Conservation (phyloP, 768 basidiomycete genomes). For the Lepiota venenata region DNA sequence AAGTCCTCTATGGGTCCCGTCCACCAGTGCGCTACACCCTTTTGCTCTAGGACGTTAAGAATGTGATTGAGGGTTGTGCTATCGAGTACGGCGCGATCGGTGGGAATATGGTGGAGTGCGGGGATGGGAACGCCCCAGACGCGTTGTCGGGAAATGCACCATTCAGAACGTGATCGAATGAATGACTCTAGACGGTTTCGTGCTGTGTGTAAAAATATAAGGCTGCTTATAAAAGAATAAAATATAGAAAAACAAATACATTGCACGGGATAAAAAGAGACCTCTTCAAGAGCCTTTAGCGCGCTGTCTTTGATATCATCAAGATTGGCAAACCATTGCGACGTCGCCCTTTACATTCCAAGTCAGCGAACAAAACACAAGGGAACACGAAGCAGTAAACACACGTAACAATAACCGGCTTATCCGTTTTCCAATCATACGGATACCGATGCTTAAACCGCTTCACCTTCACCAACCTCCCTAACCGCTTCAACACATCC, state of each 20-base stretch:
- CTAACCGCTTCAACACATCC: slow-evolving; percentile 51
- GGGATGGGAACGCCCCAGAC: slow-evolving; percentile 99
- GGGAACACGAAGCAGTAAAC: slow-evolving; percentile 18
- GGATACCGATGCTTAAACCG: slow-evolving; percentile 86
- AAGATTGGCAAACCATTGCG: slow-evolving; percentile 97
- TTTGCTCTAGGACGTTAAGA: slow-evolving; percentile 63
- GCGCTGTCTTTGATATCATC: slow-evolving; percentile 80
- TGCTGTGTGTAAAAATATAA: slow-evolving; percentile 40
- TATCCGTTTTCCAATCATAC: slow-evolving; percentile 94
- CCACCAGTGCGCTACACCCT: slow-evolving; percentile 92
- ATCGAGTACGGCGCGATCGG: slow-evolving; percentile 64
- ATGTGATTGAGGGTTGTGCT: slow-evolving; percentile 69
- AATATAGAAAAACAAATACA: slow-evolving; percentile 42
- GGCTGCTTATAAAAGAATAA: not conserved
- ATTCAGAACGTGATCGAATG: slow-evolving; percentile 86
- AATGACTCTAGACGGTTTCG: slow-evolving; percentile 87
- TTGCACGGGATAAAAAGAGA: slow-evolving; percentile 70
- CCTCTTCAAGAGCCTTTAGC: slow-evolving; percentile 59
- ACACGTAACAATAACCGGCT: slow-evolving; percentile 89
- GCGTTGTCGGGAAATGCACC: slow-evolving; percentile 98
- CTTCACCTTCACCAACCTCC: slow-evolving; percentile 62
- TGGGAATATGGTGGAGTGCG: slow-evolving; percentile 65
- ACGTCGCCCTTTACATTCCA: slow-evolving; percentile 72
- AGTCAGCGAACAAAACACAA: not conserved
- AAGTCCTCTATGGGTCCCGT: slow-evolving; percentile 81